Evolutionary conservation across 2,329 filamentous ascomycete genomes (phyloP), one percentile per base, ranked within the genome.

Genomic region (Clonostachys sp.): DNA sequence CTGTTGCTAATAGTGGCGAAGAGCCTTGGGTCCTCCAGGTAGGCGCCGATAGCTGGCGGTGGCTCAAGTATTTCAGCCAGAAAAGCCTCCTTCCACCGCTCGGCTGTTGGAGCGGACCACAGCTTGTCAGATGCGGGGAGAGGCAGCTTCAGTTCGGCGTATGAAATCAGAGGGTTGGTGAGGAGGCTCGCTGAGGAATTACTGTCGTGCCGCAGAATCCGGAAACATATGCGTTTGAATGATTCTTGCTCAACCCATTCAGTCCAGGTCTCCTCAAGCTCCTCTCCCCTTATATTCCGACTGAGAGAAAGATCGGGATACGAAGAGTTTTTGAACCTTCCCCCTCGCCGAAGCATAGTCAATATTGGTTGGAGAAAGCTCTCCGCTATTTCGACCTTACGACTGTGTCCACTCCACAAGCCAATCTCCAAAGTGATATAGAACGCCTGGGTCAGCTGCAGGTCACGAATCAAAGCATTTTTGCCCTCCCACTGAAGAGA

Each of bases 311-410:
- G 39, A 8, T 54, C 48, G 5, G 54, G 47, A 20, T 58, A 63
- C 1, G 50, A 48, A 1, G 54, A 56, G 12, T 51, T 51, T 34
- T 57, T 55, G 43, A 68, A 61, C 42, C 58, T 61, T 61, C 63
- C 61, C 16, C 58, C 58, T 1, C 65, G 58, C 3, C 65, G 56
- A 40, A 68, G 48, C 60, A 70, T 69, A 2, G 65, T 70, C 6
- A 69, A 40, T 0, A 64, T 48, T 0, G 64, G 62, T 33, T 63
- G 58, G 30, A 66, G 54, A 45, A 67, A 66, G 33, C 61, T 63
- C 42, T 70, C 67, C 5, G 64, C 61, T n/a, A 70, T 65, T 44
- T 70, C 66, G 6, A 68, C 61, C 33, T 69, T 70, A 2, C 66
- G 56, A 12, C 57, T 60, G 13, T 63, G 56, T 2, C 67, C 66